Percentiles rank a stretch among this genome's conserved stretches.
phyloP scores from a whole-genome alignment of 305 asterid genomes.

The Solanum hybrid region DNA sequence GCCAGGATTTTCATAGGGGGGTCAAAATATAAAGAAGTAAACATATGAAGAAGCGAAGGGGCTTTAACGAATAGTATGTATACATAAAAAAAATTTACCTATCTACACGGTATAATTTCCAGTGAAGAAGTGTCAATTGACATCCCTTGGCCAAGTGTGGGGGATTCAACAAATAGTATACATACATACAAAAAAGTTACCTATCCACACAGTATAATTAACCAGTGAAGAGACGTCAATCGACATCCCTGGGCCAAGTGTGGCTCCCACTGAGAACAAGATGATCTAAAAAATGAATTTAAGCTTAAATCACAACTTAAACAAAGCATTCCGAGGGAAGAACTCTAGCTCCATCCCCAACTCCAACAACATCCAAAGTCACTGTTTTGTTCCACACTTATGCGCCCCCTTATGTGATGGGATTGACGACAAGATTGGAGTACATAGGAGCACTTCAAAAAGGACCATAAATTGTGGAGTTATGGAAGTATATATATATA shows the following conservation, averaged over 20 bases:
- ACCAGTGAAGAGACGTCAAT: not conserved
- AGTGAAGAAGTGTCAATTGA: not conserved
- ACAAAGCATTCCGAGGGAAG: not conserved
- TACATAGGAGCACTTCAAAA: not conserved
- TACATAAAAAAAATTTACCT: rapidly evolving
- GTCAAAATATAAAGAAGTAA: not conserved
- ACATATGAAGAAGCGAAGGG: not conserved
- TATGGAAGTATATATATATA: not conserved
- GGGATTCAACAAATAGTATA: not conserved
- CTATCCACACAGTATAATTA: not conserved
- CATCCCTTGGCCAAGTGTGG: not conserved
- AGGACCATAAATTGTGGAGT: not conserved
- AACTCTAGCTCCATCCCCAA: not conserved
- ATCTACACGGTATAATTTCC: not conserved
- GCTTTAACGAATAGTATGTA: not conserved
- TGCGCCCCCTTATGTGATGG: not conserved
- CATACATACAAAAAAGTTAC: not conserved
- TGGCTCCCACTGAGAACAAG: not conserved
- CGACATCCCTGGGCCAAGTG: not conserved
- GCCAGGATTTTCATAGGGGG: not conserved
- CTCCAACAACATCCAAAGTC: not conserved
- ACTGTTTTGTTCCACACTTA: not conserved
- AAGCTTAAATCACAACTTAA: not conserved
- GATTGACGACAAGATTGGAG: not conserved
- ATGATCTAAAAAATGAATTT: not conserved